A percentile compares a stretch with the other conserved stretches of the same genome.
phyloP scores from a whole-genome alignment of 352 stramenopile species.

The Pythium sukuiense region DNA sequence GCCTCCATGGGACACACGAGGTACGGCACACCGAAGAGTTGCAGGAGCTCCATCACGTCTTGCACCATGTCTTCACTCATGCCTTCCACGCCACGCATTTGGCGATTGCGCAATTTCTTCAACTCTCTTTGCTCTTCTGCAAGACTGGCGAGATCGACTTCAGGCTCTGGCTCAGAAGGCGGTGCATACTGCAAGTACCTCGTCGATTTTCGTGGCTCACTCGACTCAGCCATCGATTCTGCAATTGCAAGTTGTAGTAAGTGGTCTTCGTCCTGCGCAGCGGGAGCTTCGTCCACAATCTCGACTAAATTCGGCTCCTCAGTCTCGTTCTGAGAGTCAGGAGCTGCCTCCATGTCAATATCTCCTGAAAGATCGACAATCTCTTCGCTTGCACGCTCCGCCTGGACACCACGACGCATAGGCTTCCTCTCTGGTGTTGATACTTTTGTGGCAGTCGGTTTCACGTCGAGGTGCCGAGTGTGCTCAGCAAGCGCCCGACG shows the following conservation, averaged over 20 bases:
- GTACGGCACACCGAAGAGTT: constrained; percentile 98
- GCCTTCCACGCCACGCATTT: constrained; percentile 90
- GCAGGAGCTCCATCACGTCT: constrained; percentile 96
- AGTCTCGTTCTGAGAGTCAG: neutral
- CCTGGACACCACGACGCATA: neutral
- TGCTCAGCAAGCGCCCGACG: constrained; percentile 69
- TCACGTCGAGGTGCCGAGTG: constrained; percentile 23
- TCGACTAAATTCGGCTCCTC: constrained; percentile 7
- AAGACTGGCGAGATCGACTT: constrained; percentile 36
- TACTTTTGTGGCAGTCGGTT: constrained; percentile 13
- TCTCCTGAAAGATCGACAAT: constrained; percentile 14
- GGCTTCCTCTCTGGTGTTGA: constrained; percentile 1
- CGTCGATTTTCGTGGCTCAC: neutral
- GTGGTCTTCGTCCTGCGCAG: constrained; percentile 16
- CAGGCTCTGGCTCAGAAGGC: constrained; percentile 10
- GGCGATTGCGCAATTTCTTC: constrained; percentile 74
- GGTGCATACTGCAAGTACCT: constrained; percentile 29
- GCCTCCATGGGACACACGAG: constrained; percentile 99
- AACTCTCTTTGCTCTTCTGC: constrained; percentile 65
- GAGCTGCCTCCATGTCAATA: neutral
- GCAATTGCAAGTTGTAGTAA: constrained; percentile 28
- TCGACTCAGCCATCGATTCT: constrained; percentile 22
- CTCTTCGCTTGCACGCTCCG: neutral
- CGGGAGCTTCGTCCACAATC: neutral
- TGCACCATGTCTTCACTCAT: constrained; percentile 98